phyloP scores from a whole-genome alignment of 2,329 filamentous ascomycete genomes.

The Parascedosporium putredinis region DNA sequence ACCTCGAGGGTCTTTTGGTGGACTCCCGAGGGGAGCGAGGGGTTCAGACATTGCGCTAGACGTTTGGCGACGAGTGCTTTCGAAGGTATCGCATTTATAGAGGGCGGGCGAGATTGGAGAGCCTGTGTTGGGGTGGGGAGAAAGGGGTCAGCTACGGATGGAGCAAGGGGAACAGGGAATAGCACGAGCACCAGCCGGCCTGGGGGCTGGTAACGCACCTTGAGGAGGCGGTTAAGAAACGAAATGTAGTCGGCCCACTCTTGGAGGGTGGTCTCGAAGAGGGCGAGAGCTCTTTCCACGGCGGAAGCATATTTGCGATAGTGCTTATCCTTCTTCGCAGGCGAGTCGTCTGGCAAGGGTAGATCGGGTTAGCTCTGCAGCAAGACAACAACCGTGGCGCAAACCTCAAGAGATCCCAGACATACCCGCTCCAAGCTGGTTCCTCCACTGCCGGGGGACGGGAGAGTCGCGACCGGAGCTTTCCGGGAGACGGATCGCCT shows the following conservation, averaged over 20 bases:
- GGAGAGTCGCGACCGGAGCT: constrained; percentile 77
- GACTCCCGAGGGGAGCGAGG: constrained; percentile 84
- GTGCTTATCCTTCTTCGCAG: constrained; percentile 47
- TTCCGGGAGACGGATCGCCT: constrained; percentile 61
- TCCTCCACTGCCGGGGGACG: constrained; percentile 64
- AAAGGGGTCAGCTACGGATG: not conserved
- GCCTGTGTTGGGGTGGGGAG: constrained; percentile 51
- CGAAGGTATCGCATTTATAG: constrained; percentile 64
- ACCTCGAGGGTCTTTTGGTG: constrained; percentile 96
- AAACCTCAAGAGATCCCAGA: constrained; percentile 7
- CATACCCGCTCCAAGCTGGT: constrained; percentile 67
- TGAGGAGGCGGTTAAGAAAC: constrained; percentile 81
- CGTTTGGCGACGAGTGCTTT: constrained; percentile 79
- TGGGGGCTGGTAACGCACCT: constrained; percentile 41
- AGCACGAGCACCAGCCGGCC: too few relatives aligned
- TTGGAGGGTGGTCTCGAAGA: constrained; percentile 88
- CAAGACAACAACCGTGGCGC: too few relatives aligned
- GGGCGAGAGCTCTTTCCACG: constrained; percentile 74
- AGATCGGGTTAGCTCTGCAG: not conserved
- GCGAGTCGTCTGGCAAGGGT: constrained; percentile 36
- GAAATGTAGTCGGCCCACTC: constrained; percentile 99
- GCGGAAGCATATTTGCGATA: constrained; percentile 84
- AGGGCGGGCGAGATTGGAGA: constrained; percentile 72
- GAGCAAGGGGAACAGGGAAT: too few relatives aligned
- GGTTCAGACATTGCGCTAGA: constrained; percentile 89